Percentiles rank a stretch among this genome's conserved stretches.
These are phyloP conservation scores for Linnemannia hyalina DNA, from an alignment of 192 early-diverging fungal genomes.

Conservation along the genomic window DNA sequence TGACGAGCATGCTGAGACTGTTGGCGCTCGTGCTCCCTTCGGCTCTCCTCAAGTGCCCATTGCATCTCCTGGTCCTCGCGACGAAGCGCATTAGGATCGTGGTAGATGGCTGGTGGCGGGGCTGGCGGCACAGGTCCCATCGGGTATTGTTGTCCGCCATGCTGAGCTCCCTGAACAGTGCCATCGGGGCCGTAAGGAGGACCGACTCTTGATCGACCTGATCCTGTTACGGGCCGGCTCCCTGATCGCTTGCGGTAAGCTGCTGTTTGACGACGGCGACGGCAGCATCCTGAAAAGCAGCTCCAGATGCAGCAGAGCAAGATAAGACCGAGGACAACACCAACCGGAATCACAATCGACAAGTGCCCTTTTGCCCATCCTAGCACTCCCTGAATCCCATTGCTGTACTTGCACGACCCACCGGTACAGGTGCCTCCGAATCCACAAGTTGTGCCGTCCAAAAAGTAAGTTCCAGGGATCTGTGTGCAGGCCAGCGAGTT, in stretches of 20 bases:
- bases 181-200: conserved; percentile 8
- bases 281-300: conserved; percentile 24
- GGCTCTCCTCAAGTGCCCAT: conserved; percentile 35
- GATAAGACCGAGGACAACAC: conserved; percentile 56
- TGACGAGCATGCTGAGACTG: not conserved
- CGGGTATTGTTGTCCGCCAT: conserved; percentile 25
- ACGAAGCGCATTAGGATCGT: conserved; percentile 15
- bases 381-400: conserved; percentile 43
- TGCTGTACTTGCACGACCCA: conserved; percentile 39
- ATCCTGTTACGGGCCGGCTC: not conserved
- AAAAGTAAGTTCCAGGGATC: conserved; percentile 67
- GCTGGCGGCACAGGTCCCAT: not conserved
- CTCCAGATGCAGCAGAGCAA: conserved; percentile 59
- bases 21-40: conserved; percentile 24
- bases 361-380: conserved; percentile 63
- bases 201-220: not conserved
- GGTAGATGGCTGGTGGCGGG: conserved; percentile 28
- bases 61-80: conserved; percentile 41
- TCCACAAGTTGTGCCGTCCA: conserved; percentile 81
- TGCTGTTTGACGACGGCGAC: conserved; percentile 11
- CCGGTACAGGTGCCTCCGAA: conserved; percentile 68
- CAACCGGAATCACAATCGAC: conserved; percentile 65
- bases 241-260: conserved; percentile 4
- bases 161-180: conserved; percentile 16
- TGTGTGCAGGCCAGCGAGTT: conserved; percentile 32